A percentile compares a stretch with the other conserved stretches of the same genome.
phyloP scores from a whole-genome alignment of 1,284 basidiomycete genomes.

The Ceratobasidium theobromae region DNA sequence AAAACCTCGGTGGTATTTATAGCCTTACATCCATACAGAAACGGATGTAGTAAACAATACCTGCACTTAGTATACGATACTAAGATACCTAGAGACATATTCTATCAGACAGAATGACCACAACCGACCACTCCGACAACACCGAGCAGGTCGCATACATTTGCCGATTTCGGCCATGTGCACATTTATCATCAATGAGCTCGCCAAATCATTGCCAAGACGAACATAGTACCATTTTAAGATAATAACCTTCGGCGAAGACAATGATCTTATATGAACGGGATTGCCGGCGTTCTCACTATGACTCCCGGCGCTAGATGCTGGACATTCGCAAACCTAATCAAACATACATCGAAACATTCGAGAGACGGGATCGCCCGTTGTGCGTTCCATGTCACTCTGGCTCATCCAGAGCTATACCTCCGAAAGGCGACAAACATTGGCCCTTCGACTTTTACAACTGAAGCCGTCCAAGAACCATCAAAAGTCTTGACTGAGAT shows the following conservation, averaged over 20 bases:
- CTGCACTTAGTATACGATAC: not conserved
- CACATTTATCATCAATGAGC: not conserved
- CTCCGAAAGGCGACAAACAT: too few species aligned
- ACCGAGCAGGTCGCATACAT: not conserved
- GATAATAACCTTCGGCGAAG: not conserved
- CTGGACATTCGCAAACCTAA: not conserved
- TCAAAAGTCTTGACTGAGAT: too few species aligned
- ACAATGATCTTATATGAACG: not conserved
- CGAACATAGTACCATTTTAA: not conserved
- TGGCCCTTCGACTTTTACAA: too few species aligned
- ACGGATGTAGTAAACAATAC: not conserved
- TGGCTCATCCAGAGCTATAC: too few species aligned
- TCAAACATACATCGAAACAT: too few species aligned
- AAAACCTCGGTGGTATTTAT: not conserved
- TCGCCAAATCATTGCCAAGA: conserved; percentile 3
- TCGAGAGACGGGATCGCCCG: too few species aligned
- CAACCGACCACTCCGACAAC: not conserved
- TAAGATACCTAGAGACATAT: too few species aligned
- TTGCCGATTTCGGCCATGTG: not conserved
- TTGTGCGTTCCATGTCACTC: too few species aligned
- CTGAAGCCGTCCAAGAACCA: too few species aligned
- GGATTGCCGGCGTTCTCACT: too few species aligned
- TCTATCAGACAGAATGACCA: too few species aligned
- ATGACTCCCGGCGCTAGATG: too few species aligned
- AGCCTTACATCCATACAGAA: not conserved